These are phyloP conservation scores for Akanthomyces dipterigenus DNA, from an alignment of 2,329 filamentous ascomycete genomes.

Conservation along the genomic window DNA sequence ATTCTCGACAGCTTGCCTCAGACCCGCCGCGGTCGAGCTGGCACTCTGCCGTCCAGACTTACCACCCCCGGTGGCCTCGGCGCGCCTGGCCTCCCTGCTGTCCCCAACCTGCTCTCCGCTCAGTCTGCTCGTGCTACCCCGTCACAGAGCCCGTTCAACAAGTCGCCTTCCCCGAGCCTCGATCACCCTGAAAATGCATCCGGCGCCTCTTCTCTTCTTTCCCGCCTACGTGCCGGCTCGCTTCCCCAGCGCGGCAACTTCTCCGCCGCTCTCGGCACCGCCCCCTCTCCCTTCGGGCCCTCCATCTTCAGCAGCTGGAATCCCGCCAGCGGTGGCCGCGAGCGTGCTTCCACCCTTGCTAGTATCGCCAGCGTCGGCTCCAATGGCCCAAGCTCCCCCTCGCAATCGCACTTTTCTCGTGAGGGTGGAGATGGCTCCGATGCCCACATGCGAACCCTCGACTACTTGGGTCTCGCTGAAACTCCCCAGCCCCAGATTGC, in stretches of 20 bases:
- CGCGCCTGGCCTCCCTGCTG: slow-evolving; percentile 40
- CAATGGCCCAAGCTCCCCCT: slow-evolving; percentile 81
- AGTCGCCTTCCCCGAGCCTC: slow-evolving; percentile 55
- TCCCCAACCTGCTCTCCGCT: slow-evolving; percentile 50
- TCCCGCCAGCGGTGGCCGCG: slow-evolving; percentile 56
- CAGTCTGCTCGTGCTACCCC: slow-evolving; percentile 82
- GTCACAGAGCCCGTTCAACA: slow-evolving; percentile 73
- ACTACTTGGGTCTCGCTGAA: slow-evolving; percentile 92
- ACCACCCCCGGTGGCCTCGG: slow-evolving; percentile 64
- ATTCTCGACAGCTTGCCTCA: slow-evolving; percentile 60
- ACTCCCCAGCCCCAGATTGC: slow-evolving; percentile 79
- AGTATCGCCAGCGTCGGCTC: slow-evolving; percentile 81
- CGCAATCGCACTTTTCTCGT: slow-evolving; percentile 77
- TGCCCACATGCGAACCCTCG: slow-evolving; percentile 80
- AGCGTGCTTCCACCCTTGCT: slow-evolving; percentile 77
- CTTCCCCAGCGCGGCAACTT: slow-evolving; percentile 84
- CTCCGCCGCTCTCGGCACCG: slow-evolving; percentile 44
- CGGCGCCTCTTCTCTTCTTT: slow-evolving; percentile 67
- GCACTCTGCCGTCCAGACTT: slow-evolving; percentile 93
- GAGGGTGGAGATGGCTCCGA: slow-evolving; percentile 82
- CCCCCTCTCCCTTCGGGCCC: slow-evolving; percentile 69
- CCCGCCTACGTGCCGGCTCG: slow-evolving; percentile 81
- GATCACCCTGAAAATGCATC: slow-evolving; percentile 49
- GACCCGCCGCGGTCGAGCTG: slow-evolving; percentile 76
- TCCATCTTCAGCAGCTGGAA: slow-evolving; percentile 90